These are phyloP conservation scores for Volvox reticuliferus DNA, from an alignment of 139 green algal species.

Conservation along the genomic window DNA sequence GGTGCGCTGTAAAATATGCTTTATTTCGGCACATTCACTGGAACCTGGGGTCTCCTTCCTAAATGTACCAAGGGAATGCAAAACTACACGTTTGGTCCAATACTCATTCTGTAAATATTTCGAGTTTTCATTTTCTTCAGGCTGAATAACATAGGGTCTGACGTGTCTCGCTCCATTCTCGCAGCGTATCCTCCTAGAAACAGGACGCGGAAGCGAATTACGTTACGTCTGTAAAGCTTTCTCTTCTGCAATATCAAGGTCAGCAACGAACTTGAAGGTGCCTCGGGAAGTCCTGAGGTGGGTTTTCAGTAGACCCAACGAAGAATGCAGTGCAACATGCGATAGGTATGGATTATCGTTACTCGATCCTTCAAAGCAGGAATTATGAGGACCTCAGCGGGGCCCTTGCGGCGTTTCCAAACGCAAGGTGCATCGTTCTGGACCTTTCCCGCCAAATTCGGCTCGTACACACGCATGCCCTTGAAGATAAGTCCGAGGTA, in stretches of 20 bases:
- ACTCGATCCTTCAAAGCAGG: not conserved
- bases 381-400: not conserved
- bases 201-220: not conserved
- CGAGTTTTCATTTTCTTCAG: too few species aligned
- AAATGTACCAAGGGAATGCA: too few species aligned
- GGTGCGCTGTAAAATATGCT: not conserved
- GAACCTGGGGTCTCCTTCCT: too few species aligned
- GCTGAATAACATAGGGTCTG: too few species aligned
- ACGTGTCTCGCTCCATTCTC: not conserved
- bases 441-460: not conserved
- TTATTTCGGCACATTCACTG: too few species aligned
- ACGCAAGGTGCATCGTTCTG: not conserved
- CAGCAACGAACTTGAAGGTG: not conserved
- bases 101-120: too few species aligned
- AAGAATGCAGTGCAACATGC: too few species aligned
- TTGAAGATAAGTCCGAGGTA: too few species aligned
- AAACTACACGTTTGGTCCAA: too few species aligned
- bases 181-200: not conserved
- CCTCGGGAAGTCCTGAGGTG: not conserved
- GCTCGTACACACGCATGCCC: too few species aligned
- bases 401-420: not conserved
- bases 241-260: not conserved
- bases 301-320: too few species aligned
- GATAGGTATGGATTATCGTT: too few species aligned
- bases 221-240: conserved; percentile 13